These are phyloP conservation scores for Dicorynia guianensis DNA, from an alignment of 306 rosid species.

Conservation along the genomic window DNA sequence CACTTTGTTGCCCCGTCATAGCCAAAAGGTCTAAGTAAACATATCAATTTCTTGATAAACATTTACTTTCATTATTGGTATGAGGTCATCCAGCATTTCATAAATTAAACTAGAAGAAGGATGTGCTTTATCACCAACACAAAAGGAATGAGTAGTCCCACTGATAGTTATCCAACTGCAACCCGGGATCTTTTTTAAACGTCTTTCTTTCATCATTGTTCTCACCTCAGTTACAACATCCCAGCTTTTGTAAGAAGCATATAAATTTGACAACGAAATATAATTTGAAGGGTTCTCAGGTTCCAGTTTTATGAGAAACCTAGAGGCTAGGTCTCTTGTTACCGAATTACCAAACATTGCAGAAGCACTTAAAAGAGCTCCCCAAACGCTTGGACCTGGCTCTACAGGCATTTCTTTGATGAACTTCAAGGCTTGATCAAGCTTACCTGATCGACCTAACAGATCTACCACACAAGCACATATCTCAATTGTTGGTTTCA, in stretches of 20 bases:
- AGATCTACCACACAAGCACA: constrained; percentile 83
- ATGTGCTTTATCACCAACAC: constrained; percentile 76
- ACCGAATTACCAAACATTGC: constrained; percentile 60
- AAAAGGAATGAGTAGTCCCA: constrained; percentile 65
- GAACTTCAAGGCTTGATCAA: constrained; percentile 67
- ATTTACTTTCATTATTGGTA: constrained; percentile 58
- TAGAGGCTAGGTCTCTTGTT: constrained; percentile 68
- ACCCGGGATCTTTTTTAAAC: constrained; percentile 75
- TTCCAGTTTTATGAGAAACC: constrained; percentile 65
- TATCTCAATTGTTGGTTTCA: constrained; percentile 73
- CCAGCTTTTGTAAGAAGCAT: constrained; percentile 76
- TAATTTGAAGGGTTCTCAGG: constrained; percentile 81
- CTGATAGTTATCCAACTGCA: constrained; percentile 81
- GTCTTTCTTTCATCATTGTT: constrained; percentile 73
- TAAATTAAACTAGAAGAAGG: constrained; percentile 68
- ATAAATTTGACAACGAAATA: constrained; percentile 70
- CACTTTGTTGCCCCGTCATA: constrained; percentile 30
- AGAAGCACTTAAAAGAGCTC: constrained; percentile 73
- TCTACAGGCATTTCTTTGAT: constrained; percentile 61
- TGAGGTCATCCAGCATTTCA: constrained; percentile 61
- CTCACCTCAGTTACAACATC: constrained; percentile 75
- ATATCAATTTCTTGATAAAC: constrained; percentile 50
- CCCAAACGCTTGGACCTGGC: constrained; percentile 84
- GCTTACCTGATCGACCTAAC: constrained; percentile 73
- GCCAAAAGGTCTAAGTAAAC: constrained; percentile 32